Evolutionary conservation across 2,329 filamentous ascomycete genomes (phyloP), one percentile per base, ranked within the genome.

Genomic region (Fusarium sp.): DNA sequence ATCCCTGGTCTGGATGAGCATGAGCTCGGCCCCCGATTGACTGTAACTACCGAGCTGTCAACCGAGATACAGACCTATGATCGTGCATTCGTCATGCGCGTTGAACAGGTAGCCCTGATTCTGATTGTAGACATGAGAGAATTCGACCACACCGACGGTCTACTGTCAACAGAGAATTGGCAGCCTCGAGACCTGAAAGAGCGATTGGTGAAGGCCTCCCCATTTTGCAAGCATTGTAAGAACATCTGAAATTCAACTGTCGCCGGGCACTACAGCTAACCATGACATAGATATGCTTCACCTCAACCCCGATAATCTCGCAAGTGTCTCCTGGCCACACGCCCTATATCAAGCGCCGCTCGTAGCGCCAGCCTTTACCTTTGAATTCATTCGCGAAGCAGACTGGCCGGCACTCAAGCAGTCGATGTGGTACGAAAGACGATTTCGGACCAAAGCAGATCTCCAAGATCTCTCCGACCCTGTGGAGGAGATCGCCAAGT

Each of bases 241-340:
- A 47, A 0, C 5, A 16, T 11, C 25, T 18, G 32, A 34, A 1
- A 5, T 2, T 18, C 7, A 3, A 4, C 11, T 14, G 2, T 5
- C 8, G n/a, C 4, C 3, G 24, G 14, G 12, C 7, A 27, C 24
- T 14, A 20, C 15, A 47, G 12, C 45, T 47, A 20, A 29, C 25
- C 5, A 20, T 3, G 10, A 20, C 15, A 29, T 5, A 47, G 45
- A 47, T 6, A 47, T 29, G 45, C 45, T 16, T 15, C 45, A 29
- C 8, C 45, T 47, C 3, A 15, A 47, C 18, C 45, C 45, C 1
- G 6, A 6, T 3, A 29, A 47, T 27, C 15, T 20, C 18, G 5
- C 4, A 12, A 8, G 3, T 5, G 5, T 0, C 18, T 4, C n/a
- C 27, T 25, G 45, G n/a, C 24, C 3, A 2, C 25, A 47, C 18